Base-by-base conservation (phyloP, 441 rosid species). In the Bruguiera hainesii region DNA sequence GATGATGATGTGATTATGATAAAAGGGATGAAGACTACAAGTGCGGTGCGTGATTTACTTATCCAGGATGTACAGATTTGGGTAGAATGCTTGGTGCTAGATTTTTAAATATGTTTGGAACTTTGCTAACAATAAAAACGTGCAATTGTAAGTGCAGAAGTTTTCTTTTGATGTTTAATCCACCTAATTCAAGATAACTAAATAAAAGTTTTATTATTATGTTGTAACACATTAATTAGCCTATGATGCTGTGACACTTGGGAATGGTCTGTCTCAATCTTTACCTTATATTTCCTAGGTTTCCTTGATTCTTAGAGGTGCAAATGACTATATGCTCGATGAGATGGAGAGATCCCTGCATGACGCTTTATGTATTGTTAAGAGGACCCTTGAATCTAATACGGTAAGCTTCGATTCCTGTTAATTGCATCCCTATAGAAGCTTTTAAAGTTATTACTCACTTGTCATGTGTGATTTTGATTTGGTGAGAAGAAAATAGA, bases 291-390 rank as follows among this genome's bases (percentile, higher is more conserved):
- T n/a, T 70, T 67, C 63, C 33, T 59, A 96, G 99, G 98, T 96
- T 56, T 96, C 99, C 57, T 75, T 96, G 80, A 86, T 96, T 67
- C 92, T 96, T 61, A 86, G 98, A 84, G 98, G 98, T 65, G 99
- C 98, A 63, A 96, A 96, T 75, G 98, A 90, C 78, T 93, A 83
- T 78, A 96, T 96, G 98, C 96, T 93, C 70, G 99, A 96, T 63
- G 98, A 96, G 83, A 93, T 96, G 98, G 99, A 93, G 76, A 90
- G 98, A 80, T 89, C 97, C 52, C 84, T 96, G 56, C 97, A 93
- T 63, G 99, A 96, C 67, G 89, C 97, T 69, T 71, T 93, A 56
- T 86, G 79, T 61, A 86, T 88, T 76, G 99, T 96, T 61, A 90
- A 96, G 88, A 85, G 98, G 85, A 96, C 98, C 65, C 97, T 96